These are phyloP conservation scores for Penicillium sp. DNA, from an alignment of 2,329 filamentous ascomycete species.

Conservation along the genomic window DNA sequence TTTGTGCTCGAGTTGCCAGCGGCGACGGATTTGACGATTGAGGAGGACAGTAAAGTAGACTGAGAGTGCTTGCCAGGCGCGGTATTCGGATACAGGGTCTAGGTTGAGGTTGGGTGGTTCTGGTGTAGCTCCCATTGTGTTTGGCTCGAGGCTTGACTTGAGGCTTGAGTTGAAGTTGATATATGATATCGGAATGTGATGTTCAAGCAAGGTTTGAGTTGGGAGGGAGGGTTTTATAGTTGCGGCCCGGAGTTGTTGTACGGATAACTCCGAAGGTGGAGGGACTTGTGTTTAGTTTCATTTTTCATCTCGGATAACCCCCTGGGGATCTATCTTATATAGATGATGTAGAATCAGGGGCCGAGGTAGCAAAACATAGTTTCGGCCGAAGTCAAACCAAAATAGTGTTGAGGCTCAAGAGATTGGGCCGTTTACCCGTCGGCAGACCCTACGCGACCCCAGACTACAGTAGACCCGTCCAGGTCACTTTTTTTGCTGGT, in stretches of 20 bases:
- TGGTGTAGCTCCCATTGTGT: not conserved
- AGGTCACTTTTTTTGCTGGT: not conserved
- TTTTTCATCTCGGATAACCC: not conserved
- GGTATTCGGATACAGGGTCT: constrained; percentile 21
- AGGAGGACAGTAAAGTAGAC: constrained; percentile 20
- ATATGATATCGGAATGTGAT: not conserved
- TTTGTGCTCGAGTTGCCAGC: constrained; percentile 22
- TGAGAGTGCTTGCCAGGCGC: constrained; percentile 20
- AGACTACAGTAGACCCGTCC: constrained; percentile 1
- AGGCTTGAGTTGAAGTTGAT: not conserved
- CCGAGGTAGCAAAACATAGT: not conserved
- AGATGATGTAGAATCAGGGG: not conserved
- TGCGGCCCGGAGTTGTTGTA: too few relatives aligned
- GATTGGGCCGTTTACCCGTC: not conserved
- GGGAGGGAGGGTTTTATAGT: not conserved
- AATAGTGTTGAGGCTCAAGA: not conserved
- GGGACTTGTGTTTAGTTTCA: not conserved
- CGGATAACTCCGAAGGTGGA: not conserved
- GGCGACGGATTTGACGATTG: constrained; percentile 22
- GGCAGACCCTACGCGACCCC: constrained; percentile 6
- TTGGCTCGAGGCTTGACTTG: not conserved
- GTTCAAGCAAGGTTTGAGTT: not conserved
- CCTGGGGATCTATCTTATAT: not conserved
- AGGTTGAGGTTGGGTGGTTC: constrained; percentile 1
- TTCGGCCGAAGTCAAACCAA: not conserved